Evolutionary conservation across 2,329 filamentous ascomycete species (phyloP).

Genomic region (Xylariaceae sp.): DNA sequence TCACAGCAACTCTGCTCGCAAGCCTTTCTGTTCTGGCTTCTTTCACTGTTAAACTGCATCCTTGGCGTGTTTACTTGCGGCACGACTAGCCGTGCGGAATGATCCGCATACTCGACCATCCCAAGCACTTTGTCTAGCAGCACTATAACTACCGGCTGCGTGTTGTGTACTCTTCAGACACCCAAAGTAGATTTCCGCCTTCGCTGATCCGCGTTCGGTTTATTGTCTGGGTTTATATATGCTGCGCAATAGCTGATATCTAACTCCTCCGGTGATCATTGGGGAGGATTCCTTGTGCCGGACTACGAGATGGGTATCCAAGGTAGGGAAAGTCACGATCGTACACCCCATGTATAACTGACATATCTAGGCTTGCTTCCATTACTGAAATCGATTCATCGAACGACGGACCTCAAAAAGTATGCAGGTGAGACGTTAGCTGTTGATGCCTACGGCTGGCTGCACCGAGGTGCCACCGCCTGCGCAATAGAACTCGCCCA

Average conservation of each 20-base stretch:
- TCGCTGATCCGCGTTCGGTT: no score
- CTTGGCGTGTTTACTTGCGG: constrained; percentile 19
- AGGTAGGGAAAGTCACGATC: constrained; percentile 14
- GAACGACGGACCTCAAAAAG: constrained; percentile 79
- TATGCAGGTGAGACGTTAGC: constrained; percentile 84
- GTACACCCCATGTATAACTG: constrained; percentile 13
- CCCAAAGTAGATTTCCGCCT: no score
- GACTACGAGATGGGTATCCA: constrained; percentile 25
- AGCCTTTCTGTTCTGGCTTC: no score
- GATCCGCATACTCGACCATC: no score
- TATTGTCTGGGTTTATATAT: no score
- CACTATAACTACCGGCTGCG: no score
- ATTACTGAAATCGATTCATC: constrained; percentile 93
- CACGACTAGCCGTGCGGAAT: no score
- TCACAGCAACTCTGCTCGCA: no score
- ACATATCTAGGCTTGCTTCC: constrained; percentile 68
- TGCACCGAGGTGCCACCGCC: constrained; percentile 85
- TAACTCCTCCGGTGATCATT: background rate
- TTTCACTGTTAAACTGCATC: background rate
- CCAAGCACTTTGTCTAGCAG: no score
- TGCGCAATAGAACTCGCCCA: constrained; percentile 89
- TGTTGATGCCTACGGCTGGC: constrained; percentile 98
- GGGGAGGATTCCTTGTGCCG: background rate
- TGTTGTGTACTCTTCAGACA: no score
- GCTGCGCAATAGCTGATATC: no score